Evolutionary conservation across 257 asterid species (phyloP), one percentile per base, ranked within the genome.

Genomic region (Prunella vulgaris): DNA sequence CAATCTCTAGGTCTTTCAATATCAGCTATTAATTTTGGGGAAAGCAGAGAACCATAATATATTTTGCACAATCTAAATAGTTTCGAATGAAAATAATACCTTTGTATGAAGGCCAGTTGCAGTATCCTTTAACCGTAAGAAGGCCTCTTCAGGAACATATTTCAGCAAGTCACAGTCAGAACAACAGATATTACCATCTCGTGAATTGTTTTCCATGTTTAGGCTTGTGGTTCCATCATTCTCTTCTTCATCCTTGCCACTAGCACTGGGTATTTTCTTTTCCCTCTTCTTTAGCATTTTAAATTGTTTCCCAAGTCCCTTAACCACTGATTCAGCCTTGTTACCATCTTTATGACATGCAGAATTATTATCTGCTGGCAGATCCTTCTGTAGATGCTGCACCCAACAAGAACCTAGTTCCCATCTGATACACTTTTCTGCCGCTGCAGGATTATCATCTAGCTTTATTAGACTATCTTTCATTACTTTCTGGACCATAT

Each of bases 371-470:
- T 87, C 85, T 18, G 64, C 65, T 60, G 87, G 75, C 44, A 81
- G 64, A 76, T 91, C 96, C 84, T 91, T 94, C 74, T 91, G 97
- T 67, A 91, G 86, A 90, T 91, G 98, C 87, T 91, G 98, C 80
- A 91, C 85, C 99, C 96, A 94, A 76, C 98, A 91, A 56, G 96
- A 89, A 77, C 98, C 99, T 60, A 94, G 97, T 83, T 94, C 99
- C 98, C 98, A 94, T 84, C 99, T 85, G 82, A 91, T 77, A 74
- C 83, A 80, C 73, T 82, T 73, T 68, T 83, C 85, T 20, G 74
- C 74, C 64, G 14, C 54, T 52, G 77, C 76, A 68, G 80, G 79
- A 60, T 74, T 73, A 51, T 72, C 78, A 30, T 80, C 76, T 30
- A 89, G 83, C 76, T 80, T 84, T 42, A 28, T 76, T 74, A 94